Conservation (phyloP, 2,329 filamentous ascomycete genomes). For the Aspergillus pseudonomiae region DNA sequence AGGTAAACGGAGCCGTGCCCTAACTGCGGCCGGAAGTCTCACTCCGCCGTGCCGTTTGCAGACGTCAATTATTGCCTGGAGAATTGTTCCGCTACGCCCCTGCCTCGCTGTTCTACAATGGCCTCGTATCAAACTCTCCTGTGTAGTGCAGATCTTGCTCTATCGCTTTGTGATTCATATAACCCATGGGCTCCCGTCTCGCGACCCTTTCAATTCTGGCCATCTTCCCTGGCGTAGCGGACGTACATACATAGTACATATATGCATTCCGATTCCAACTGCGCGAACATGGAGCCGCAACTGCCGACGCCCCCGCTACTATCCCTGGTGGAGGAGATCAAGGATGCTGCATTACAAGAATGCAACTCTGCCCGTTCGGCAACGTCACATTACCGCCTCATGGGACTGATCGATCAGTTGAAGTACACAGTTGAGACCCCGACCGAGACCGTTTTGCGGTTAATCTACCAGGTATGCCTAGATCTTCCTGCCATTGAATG, state of each 20-base stretch:
- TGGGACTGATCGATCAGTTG: constrained; percentile 33
- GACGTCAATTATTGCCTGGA: background rate
- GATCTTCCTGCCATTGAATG: background rate
- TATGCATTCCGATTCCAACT: constrained; percentile 6
- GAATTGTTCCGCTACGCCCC: background rate
- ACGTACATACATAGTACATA: background rate
- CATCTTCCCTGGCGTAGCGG: background rate
- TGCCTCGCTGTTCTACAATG: background rate
- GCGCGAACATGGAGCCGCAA: constrained; percentile 9
- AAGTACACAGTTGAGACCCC: constrained; percentile 35
- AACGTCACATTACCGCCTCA: constrained; percentile 30
- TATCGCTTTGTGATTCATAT: background rate
- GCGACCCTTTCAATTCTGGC: background rate
- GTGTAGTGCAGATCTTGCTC: background rate
- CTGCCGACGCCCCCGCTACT: constrained; percentile 1
- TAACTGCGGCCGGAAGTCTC: background rate
- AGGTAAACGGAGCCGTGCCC: background rate
- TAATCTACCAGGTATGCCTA: constrained; percentile 37
- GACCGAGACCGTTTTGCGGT: constrained; percentile 33
- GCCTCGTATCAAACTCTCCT: too few species aligned
- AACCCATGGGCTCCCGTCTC: background rate
- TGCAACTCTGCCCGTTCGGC: constrained; percentile 19
- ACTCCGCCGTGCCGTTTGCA: background rate
- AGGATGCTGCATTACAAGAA: constrained; percentile 20
- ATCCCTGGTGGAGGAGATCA: constrained; percentile 19